These are phyloP conservation scores for Serendipita sp. DNA, from an alignment of 1,284 basidiomycete species.

Conservation along the genomic window DNA sequence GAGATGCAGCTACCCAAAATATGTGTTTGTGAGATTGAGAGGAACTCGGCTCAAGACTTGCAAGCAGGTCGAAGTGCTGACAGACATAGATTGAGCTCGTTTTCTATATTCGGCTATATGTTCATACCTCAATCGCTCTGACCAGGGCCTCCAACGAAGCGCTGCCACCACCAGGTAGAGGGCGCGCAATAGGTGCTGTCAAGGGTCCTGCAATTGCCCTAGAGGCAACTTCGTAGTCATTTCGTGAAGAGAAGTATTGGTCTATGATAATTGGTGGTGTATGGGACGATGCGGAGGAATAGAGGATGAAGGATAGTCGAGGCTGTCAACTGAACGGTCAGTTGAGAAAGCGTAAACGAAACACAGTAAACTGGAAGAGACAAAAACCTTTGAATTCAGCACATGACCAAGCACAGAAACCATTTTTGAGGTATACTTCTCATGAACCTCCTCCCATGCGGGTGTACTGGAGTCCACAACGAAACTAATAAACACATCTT, in stretches of 20 bases:
- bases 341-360: neutral
- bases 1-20: neutral
- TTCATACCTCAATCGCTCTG: neutral
- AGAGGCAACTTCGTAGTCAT: neutral
- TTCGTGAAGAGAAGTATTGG: neutral
- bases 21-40: neutral
- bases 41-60: neutral
- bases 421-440: neutral
- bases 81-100: neutral
- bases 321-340: neutral
- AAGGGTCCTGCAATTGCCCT: neutral
- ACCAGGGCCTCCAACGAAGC: neutral
- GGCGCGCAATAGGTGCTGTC: neutral
- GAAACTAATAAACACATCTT: neutral
- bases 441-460: neutral
- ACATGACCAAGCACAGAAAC: neutral
- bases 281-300: neutral
- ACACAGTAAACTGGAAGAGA: neutral
- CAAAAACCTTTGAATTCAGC: neutral
- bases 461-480: constrained; percentile 1
- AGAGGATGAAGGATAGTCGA: neutral
- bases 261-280: neutral
- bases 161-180: neutral
- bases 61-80: neutral
- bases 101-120: neutral